A percentile compares a stretch with the other conserved stretches of the same genome.
These are phyloP conservation scores for Saturnispora gosingensis DNA, from an alignment of 805 yeast species.

Conservation along the genomic window DNA sequence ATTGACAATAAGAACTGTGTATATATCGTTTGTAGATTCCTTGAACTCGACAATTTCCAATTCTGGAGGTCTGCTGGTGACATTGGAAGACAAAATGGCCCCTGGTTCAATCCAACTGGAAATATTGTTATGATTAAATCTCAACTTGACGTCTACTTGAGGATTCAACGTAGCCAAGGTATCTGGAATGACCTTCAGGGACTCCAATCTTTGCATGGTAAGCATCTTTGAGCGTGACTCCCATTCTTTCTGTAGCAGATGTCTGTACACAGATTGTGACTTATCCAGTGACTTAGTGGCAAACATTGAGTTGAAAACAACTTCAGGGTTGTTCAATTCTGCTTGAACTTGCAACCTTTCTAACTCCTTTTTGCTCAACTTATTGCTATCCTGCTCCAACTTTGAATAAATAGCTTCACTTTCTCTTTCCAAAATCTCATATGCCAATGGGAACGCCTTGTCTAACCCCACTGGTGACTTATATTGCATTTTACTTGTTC, in stretches of 20 bases:
- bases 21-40: conserved; percentile 41
- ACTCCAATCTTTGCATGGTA: conserved; percentile 87
- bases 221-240: conserved; percentile 59
- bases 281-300: conserved; percentile 47
- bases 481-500: conserved; percentile 41
- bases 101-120: conserved; percentile 78
- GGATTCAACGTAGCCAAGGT: conserved; percentile 87
- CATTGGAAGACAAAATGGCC: conserved; percentile 57
- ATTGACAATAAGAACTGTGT: conserved; percentile 75
- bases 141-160: conserved; percentile 59
- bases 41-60: conserved; percentile 68
- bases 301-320: conserved; percentile 53
- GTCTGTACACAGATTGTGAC: conserved; percentile 71
- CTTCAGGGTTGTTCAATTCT: conserved; percentile 78
- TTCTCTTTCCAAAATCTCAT: conserved; percentile 44
- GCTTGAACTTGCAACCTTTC: conserved; percentile 42
- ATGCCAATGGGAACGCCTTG: conserved; percentile 64
- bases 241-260: conserved; percentile 64
- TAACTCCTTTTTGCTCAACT: conserved; percentile 18
- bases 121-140: conserved; percentile 55
- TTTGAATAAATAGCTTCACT: conserved; percentile 32
- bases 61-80: conserved; percentile 68
- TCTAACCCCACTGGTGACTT: conserved; percentile 60
- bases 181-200: conserved; percentile 80
- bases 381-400: conserved; percentile 29